Base-by-base conservation (phyloP, 129 eudicot species). In the Daucus carota region DNA sequence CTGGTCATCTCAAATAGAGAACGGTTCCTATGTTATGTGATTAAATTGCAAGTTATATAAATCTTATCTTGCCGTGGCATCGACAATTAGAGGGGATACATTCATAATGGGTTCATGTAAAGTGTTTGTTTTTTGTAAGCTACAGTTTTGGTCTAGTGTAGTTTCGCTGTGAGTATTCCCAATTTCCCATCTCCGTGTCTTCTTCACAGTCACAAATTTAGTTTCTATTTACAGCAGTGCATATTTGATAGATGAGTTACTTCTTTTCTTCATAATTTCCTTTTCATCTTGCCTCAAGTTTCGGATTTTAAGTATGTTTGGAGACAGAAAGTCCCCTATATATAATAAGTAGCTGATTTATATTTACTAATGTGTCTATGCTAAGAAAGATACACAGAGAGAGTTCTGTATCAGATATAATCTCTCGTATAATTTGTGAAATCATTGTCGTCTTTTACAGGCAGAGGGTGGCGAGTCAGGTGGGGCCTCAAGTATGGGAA, bases 381-480 rank as follows among this genome's bases (percentile, higher is more conserved):
- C 78, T 24, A 52, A 52, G 62, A 52, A 52, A 52, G 28, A 22
- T 22, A 8, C 62, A 1, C 62, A 7, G 59, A 50, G 28, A 7
- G 62, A 8, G 13, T 52, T 50, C 29, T 52, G 29, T 52, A 50
- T 52, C 22, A 59, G 3, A 48, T 57, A 20, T 3, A 22, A 18
- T 7, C 36, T 52, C 36, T 24, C 24, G 26, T 40, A 17, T 44
- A 65, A 13, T 72, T 26, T 52, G 36, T 40, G 75, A 28, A 18
- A 67, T 66, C 18, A 13, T 3, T 71, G 36, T 54, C 66, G 42
- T 47, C 78, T 54, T 80, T 34, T 83, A 50, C 82, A 90, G 97
- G 78, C 89, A 48, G 82, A 68, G 67, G 79, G 80, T 45, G 98
- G 90, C 75, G 93, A 93, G 79, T 76, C 78, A 81, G 76, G 81